Percentiles rank a stretch among this genome's conserved stretches.
Conservation (phyloP, 768 basidiomycete species). For the Tulasnella sp. region DNA sequence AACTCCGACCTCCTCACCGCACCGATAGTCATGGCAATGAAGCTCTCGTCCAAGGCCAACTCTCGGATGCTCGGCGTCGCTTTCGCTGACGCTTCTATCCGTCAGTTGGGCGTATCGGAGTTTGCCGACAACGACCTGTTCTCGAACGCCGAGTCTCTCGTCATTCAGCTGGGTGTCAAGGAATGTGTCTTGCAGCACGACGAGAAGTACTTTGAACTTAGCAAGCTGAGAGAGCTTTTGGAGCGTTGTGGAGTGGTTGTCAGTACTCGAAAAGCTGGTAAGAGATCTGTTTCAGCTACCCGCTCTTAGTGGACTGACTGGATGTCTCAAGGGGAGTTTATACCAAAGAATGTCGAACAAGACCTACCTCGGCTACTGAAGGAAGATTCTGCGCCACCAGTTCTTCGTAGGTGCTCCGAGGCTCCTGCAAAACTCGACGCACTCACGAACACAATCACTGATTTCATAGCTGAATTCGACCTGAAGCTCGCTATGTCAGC, state of each 20-base stretch:
- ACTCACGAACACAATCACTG: not conserved
- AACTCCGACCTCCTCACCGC: slow-evolving; percentile 69
- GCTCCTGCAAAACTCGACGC: not conserved
- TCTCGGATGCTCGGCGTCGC: slow-evolving; percentile 64
- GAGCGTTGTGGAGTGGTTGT: slow-evolving; percentile 86
- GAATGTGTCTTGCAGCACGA: slow-evolving; percentile 72
- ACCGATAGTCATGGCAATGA: slow-evolving; percentile 84
- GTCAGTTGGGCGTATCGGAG: slow-evolving; percentile 79
- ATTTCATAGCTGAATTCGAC: slow-evolving; percentile 55
- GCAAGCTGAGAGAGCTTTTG: slow-evolving; percentile 73
- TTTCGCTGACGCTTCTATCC: slow-evolving; percentile 79
- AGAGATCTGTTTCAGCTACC: too few species aligned
- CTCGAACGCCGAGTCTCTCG: slow-evolving; percentile 90
- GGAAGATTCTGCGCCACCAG: slow-evolving; percentile 27
- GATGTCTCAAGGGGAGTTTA: slow-evolving; percentile 63
- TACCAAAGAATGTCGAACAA: slow-evolving; percentile 62
- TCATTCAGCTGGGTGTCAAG: slow-evolving; percentile 96
- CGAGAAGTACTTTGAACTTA: slow-evolving; percentile 63
- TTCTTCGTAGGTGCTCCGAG: slow-evolving; percentile 15
- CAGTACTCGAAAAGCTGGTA: slow-evolving; percentile 82
- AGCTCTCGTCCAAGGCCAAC: slow-evolving; percentile 48
- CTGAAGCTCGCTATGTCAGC: slow-evolving; percentile 70
- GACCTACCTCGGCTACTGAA: slow-evolving; percentile 64
- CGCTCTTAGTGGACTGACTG: not conserved
- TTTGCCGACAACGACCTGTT: slow-evolving; percentile 93